A percentile compares a stretch with the other conserved stretches of the same genome.
These are phyloP conservation scores for Caloboletus inedulis DNA, from an alignment of 1,284 basidiomycete genomes.

Conservation along the genomic window DNA sequence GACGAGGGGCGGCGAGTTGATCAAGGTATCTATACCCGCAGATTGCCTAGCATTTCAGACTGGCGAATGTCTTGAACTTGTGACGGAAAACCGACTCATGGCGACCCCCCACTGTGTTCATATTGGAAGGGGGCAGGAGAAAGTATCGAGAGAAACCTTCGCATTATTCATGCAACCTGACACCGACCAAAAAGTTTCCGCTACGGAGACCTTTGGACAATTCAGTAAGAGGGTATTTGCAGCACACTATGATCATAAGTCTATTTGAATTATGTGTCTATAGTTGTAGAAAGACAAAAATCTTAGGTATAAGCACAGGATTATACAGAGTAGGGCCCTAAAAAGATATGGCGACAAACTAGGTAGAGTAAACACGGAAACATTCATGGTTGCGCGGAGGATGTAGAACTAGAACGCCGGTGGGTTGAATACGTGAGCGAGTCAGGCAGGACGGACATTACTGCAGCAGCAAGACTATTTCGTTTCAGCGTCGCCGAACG, in stretches of 20 bases:
- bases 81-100: constrained; percentile 70
- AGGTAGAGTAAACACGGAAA: background rate
- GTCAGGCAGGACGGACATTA: constrained; percentile 59
- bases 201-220: constrained; percentile 75
- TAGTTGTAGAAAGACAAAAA: constrained; percentile 5
- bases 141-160: constrained; percentile 79
- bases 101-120: constrained; percentile 92
- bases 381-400: constrained; percentile 20
- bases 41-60: constrained; percentile 90
- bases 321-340: background rate
- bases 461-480: constrained; percentile 57
- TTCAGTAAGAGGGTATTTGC: constrained; percentile 83
- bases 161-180: constrained; percentile 93
- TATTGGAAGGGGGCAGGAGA: constrained; percentile 51
- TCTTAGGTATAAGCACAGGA: constrained; percentile 10
- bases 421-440: constrained; percentile 44
- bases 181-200: constrained; percentile 69
- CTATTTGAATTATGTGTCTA: constrained; percentile 21
- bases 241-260: constrained; percentile 62
- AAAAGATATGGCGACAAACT: background rate
- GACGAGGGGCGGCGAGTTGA: constrained; percentile 69
- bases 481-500: constrained; percentile 44
- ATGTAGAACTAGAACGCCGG: constrained; percentile 36
- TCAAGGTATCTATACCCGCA: constrained; percentile 79
- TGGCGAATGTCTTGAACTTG: constrained; percentile 86